Percentiles rank a stretch among this genome's conserved stretches.
phyloP scores from a whole-genome alignment of 257 asterid genomes.

The Capsicum chinense region DNA sequence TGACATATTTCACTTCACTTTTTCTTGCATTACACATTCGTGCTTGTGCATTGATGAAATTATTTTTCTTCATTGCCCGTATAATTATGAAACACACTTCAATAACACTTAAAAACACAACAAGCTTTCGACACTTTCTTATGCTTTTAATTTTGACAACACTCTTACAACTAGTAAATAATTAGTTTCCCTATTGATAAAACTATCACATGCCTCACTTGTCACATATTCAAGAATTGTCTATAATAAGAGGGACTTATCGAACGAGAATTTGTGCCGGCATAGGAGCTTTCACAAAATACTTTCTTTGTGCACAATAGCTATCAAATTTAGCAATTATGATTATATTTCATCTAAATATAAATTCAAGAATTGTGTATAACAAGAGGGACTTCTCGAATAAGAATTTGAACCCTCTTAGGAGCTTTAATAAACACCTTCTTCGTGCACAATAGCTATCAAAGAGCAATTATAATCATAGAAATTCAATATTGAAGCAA shows the following conservation, averaged over 20 bases:
- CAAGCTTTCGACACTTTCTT: neutral
- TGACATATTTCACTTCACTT: neutral
- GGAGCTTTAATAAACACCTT: neutral
- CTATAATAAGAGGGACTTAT: neutral
- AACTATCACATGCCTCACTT: neutral
- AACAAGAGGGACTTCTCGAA: neutral
- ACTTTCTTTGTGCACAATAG: neutral
- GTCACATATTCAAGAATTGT: neutral
- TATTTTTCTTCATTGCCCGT: neutral
- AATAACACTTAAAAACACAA: neutral
- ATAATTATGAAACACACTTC: neutral
- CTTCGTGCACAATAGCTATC: neutral
- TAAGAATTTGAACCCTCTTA: neutral
- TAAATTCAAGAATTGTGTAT: neutral
- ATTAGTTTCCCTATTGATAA: neutral
- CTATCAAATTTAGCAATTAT: neutral
- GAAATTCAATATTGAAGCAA: slow-evolving; percentile 4
- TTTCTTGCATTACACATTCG: neutral
- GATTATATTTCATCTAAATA: neutral
- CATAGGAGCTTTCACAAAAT: neutral
- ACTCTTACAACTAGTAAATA: slow-evolving; percentile 10
- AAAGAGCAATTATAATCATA: neutral
- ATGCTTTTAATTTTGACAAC: neutral
- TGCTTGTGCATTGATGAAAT: neutral
- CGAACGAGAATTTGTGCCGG: neutral